These are phyloP conservation scores for Zygosaccharomyces lentus DNA, from an alignment of 805 yeast species.

Conservation along the genomic window DNA sequence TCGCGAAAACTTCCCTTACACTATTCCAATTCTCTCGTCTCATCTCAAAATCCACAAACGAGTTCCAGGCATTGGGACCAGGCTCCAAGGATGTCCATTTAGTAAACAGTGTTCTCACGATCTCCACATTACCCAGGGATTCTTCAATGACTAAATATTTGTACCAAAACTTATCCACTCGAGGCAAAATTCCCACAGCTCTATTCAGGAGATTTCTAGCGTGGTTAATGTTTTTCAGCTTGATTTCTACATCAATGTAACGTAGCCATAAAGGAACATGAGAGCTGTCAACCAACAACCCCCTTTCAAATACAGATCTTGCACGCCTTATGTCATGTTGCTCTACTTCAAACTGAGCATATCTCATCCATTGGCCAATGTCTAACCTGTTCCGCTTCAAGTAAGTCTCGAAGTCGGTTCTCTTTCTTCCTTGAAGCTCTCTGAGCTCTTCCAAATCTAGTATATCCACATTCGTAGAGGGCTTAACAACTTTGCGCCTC, in stretches of 20 bases:
- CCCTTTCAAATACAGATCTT: conserved; percentile 83
- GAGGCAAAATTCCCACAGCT: conserved; percentile 68
- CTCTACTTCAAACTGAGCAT: conserved; percentile 81
- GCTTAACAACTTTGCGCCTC: conserved; percentile 35
- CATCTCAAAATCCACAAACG: conserved; percentile 67
- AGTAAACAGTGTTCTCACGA: conserved; percentile 62
- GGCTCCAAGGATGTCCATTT: conserved; percentile 85
- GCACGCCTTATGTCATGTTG: conserved; percentile 77
- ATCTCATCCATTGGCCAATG: conserved; percentile 84
- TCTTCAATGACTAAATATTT: conserved; percentile 80
- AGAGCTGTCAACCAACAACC: conserved; percentile 67
- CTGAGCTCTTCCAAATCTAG: conserved; percentile 76
- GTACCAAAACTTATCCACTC: conserved; percentile 83
- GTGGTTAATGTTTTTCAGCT: conserved; percentile 71
- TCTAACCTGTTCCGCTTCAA: conserved; percentile 77
- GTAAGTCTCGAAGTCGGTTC: conserved; percentile 84
- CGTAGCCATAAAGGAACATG: conserved; percentile 83
- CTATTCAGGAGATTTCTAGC: conserved; percentile 83
- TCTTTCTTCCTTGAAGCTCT: conserved; percentile 68
- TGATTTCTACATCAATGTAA: conserved; percentile 74
- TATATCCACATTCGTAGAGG: conserved; percentile 40
- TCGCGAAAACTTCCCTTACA: conserved; percentile 54
- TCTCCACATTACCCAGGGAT: conserved; percentile 56
- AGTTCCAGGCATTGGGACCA: conserved; percentile 59
- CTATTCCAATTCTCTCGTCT: conserved; percentile 57